phyloP scores from a whole-genome alignment of 176 grass and related monocot genomes.

The Carex myosuroides region DNA sequence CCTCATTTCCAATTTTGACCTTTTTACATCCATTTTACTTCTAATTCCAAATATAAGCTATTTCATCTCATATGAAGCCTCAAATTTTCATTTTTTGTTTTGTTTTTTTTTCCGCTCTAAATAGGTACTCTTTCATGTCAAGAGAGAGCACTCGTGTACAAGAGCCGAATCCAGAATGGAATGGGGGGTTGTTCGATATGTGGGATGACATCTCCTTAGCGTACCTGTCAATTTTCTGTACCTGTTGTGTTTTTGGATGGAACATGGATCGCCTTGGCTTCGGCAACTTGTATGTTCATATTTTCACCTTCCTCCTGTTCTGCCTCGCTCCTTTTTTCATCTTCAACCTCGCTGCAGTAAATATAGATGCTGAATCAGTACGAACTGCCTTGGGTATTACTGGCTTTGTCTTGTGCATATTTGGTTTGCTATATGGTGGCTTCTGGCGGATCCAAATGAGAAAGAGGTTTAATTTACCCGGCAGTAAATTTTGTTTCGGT shows the following conservation, averaged over 20 bases:
- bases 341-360: constrained; percentile 70
- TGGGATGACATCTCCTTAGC: constrained; percentile 73
- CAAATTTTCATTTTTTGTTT: background rate
- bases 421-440: constrained; percentile 69
- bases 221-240: constrained; percentile 65
- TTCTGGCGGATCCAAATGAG: constrained; percentile 94
- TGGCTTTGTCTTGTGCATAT: constrained; percentile 45
- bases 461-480: constrained; percentile 49
- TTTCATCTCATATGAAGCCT: background rate
- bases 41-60: background rate
- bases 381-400: constrained; percentile 40
- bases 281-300: constrained; percentile 75
- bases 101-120: background rate
- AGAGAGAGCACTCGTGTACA: background rate
- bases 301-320: constrained; percentile 60
- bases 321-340: constrained; percentile 81
- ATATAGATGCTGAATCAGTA: constrained; percentile 42
- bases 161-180: constrained; percentile 30
- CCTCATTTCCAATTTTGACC: background rate
- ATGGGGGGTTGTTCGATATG: constrained; percentile 38
- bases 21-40: background rate
- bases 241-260: constrained; percentile 83
- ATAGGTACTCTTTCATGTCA: constrained; percentile 31
- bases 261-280: constrained; percentile 57
- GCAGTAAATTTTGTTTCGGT: constrained; percentile 37